A percentile compares a stretch with the other conserved stretches of the same genome.
Conservation (phyloP, 306 rosid genomes). For the Lathyrus tuberosus region DNA sequence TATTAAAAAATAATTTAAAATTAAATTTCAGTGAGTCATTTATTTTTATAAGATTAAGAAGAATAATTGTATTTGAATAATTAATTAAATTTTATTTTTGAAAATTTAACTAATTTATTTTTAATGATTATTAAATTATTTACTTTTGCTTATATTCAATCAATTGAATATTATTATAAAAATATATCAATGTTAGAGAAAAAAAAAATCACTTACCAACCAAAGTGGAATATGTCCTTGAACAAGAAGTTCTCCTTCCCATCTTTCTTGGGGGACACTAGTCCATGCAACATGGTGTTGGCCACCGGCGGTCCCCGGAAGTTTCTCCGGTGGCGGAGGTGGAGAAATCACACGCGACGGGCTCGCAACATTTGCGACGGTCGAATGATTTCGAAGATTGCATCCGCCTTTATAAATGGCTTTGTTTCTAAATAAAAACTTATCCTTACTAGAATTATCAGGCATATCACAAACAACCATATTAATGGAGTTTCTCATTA, state of each 20-base stretch:
- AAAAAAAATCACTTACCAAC: slow-evolving; percentile 57
- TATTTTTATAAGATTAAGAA: too few relatives aligned
- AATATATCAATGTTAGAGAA: slow-evolving; percentile 3
- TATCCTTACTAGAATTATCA: neutral
- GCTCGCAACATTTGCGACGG: slow-evolving; percentile 55
- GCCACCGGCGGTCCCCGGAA: slow-evolving; percentile 3
- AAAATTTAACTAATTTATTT: too few relatives aligned
- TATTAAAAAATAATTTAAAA: too few relatives aligned
- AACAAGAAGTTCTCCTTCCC: slow-evolving; percentile 88
- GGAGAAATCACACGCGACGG: slow-evolving; percentile 47
- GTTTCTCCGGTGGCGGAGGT: slow-evolving; percentile 43
- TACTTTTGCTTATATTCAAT: too few relatives aligned
- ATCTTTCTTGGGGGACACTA: slow-evolving; percentile 75
- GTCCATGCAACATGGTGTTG: slow-evolving; percentile 89
- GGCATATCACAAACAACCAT: slow-evolving; percentile 34
- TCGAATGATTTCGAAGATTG: slow-evolving; percentile 36
- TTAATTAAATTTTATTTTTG: too few relatives aligned
- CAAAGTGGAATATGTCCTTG: slow-evolving; percentile 79
- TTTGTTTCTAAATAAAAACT: slow-evolving; percentile 36
- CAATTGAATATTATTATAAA: neutral
- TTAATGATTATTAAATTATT: too few relatives aligned
- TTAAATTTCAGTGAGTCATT: too few relatives aligned
- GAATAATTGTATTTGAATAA: too few relatives aligned
- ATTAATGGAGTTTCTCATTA: slow-evolving; percentile 36
- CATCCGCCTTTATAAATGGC: slow-evolving; percentile 19